Conservation (phyloP, 2,329 filamentous ascomycete species). For the Xylaria arbuscula region DNA sequence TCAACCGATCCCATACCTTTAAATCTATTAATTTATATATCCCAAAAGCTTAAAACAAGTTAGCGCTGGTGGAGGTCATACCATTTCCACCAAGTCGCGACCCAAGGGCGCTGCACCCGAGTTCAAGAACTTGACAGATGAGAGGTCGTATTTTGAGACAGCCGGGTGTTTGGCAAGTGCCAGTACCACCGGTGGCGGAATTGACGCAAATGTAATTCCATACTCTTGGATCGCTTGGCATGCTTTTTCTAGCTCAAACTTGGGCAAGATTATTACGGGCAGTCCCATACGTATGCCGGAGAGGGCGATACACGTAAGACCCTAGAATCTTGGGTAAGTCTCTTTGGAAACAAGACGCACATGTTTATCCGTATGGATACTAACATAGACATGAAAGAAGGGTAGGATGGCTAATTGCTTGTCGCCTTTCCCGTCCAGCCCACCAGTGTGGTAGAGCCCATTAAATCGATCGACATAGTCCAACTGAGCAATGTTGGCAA, state of each 20-base stretch:
- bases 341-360: not conserved
- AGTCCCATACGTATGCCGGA: slow-evolving; percentile 73
- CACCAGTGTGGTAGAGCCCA: slow-evolving; percentile 65
- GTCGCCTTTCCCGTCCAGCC: slow-evolving; percentile 72
- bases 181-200: slow-evolving; percentile 87
- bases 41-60: too few relatives aligned
- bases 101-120: slow-evolving; percentile 89
- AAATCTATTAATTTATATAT: too few relatives aligned
- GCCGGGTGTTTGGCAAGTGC: slow-evolving; percentile 81
- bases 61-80: slow-evolving; percentile 49
- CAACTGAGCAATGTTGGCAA: slow-evolving; percentile 75
- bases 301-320: slow-evolving; percentile 79
- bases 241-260: slow-evolving; percentile 84
- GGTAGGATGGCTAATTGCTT: slow-evolving; percentile 82
- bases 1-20: slow-evolving; percentile 70
- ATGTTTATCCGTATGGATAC: slow-evolving; percentile 42
- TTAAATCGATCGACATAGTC: slow-evolving; percentile 64
- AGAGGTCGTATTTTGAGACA: slow-evolving; percentile 84
- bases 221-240: slow-evolving; percentile 81
- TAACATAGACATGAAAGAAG: slow-evolving; percentile 91
- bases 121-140: slow-evolving; percentile 83
- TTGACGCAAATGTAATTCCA: slow-evolving; percentile 79
- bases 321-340: slow-evolving; percentile 49
- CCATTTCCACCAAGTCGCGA: slow-evolving; percentile 78
- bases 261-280: slow-evolving; percentile 76